Base-by-base conservation (phyloP, 164 flowering plant genomes). In the Annona squamosa region DNA sequence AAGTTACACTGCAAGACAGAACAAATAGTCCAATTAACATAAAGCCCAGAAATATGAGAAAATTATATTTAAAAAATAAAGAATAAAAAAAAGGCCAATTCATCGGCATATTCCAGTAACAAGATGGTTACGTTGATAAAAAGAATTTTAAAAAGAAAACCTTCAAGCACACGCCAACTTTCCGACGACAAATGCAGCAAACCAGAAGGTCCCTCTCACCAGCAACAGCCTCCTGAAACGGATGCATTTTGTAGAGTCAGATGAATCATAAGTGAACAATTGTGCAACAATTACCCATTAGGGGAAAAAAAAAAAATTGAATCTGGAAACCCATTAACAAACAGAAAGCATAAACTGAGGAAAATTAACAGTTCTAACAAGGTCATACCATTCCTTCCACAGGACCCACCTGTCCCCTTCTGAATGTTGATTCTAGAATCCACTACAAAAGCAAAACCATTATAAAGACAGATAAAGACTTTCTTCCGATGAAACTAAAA, bases 361-460 rank as follows among this genome's bases (percentile, higher is more conserved):
- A 2, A 12, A 4, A 57, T 67, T 43, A 65, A 67, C n/a, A 16
- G 37, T 12, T 62, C 17, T 45, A 7, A 68, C 16, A 69, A 67
- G 64, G 65, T 84, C 97, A 71, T 82, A 96, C 99, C 99, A 88
- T 80, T 84, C 97, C 99, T 77, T 81, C 88, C 59, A 96, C 81
- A 63, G 90, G 86, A 86, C 85, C 82, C 17, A 84, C 84, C 82
- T 93, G 99, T 57, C 99, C 99, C 80, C 94, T 87, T 83, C 81
- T 85, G 84, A 85, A 96, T 74, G 87, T 83, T 57, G 91, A 84
- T 77, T 88, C 98, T 78, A 95, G 79, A 63, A 87, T 82, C 99
- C 99, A 95, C 99, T 95, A 76, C 69, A 79, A 72, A 37, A 77
- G 72, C 74, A 68, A 45, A 76, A 52, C 13, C 9, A 42, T 52